Evolutionary conservation across 129 eudicot genomes (phyloP), one percentile per base, ranked within the genome.

Genomic region (Daucus carota): DNA sequence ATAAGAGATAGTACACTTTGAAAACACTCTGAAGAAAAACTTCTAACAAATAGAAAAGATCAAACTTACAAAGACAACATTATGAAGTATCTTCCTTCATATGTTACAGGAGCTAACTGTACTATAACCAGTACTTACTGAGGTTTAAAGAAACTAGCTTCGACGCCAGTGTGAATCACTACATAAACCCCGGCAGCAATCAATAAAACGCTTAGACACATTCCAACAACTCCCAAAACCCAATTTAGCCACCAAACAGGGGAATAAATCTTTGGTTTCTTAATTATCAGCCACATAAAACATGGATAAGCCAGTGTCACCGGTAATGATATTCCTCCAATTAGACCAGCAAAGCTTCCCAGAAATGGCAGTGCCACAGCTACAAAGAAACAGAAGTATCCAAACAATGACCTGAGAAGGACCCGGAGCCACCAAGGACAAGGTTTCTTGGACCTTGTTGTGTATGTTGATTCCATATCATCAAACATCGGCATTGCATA

Each of bases 241-340:
- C 88, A 84, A n/a, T 87, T 87, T 1, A 87, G 50, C 76, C 84
- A 87, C 91, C 91, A 87, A 5, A 40, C 40, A 36, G 83, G 86
- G 31, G 83, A 50, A 60, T 76, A 87, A n/a, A 41, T 73, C 54
- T 74, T 79, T 26, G 88, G 91, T 72, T 80, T 84, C 79, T 74
- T 87, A 31, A 84, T 73, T 36, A 79, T 79, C 8, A 84, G 43
- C 91, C 91, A 87, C 88, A 87, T 87, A 70, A 84, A 87, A 67
- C 88, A 87, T 7, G 91, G 91, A 71, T 87, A 82, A 15, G 91
- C 91, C 40, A 87, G 32, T 6, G 91, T 87, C 18, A 87, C 83
- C 1, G 91, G 91, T 38, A 84, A 36, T 0, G 88, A 57, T 4
- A 87, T 76, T 20, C 88, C 91, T 73, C 88, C 91, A 17, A 87